Conservation (phyloP, 495 filamentous ascomycete genomes). For the Elasticomyces elasticus region DNA sequence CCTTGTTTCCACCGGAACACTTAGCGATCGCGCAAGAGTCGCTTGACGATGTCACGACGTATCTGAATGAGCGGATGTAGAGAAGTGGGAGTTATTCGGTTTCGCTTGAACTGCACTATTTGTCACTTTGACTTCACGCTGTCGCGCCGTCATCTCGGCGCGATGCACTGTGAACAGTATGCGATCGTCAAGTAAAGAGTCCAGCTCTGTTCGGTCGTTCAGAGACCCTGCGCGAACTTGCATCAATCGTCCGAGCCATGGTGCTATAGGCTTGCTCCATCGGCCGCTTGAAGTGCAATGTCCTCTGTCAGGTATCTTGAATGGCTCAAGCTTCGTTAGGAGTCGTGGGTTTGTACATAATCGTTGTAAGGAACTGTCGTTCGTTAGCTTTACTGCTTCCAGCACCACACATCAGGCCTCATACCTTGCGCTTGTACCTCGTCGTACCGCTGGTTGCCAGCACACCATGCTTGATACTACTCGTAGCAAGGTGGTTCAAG, state of each 20-base stretch:
- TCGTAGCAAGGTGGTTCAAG: conserved; percentile 93
- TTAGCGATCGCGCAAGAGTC: conserved; percentile 7
- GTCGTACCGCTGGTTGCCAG: conserved; percentile 96
- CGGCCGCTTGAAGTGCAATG: neutral
- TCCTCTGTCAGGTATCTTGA: neutral
- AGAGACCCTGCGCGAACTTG: too few species aligned
- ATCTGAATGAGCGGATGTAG: conserved; percentile 13
- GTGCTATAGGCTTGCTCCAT: neutral
- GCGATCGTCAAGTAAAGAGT: too few species aligned
- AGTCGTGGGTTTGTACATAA: conserved; percentile 85
- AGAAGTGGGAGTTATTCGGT: neutral
- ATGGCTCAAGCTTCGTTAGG: conserved; percentile 21
- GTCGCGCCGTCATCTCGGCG: too few species aligned
- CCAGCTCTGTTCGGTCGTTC: too few species aligned
- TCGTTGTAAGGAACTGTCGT: conserved; percentile 84
- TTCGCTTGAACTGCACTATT: too few species aligned
- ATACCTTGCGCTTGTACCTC: conserved; percentile 89
- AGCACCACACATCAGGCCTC: too few species aligned
- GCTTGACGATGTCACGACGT: conserved; percentile 15
- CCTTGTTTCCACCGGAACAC: conserved; percentile 12
- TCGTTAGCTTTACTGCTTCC: too few species aligned
- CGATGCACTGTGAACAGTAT: too few species aligned
- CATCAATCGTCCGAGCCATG: too few species aligned
- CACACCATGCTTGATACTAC: conserved; percentile 92
- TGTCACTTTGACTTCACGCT: too few species aligned